Percentiles rank a stretch among this genome's conserved stretches.
Conservation (phyloP, 208 protist genomes). For the Trypanosoma boissoni region DNA sequence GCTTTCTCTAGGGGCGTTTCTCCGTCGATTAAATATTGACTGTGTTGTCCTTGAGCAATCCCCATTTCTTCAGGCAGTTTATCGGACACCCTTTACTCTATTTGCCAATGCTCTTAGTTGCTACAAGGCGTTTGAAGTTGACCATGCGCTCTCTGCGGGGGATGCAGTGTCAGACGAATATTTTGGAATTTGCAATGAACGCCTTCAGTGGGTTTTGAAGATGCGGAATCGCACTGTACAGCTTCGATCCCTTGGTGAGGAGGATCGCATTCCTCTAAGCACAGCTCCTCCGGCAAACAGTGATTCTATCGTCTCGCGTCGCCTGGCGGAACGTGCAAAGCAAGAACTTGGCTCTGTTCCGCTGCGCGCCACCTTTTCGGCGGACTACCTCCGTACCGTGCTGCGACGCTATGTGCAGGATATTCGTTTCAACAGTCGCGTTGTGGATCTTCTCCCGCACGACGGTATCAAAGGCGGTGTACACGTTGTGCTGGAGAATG, state of each 20-base stretch:
- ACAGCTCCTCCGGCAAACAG: conserved; percentile 80
- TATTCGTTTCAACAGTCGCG: conserved; percentile 65
- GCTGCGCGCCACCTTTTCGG: conserved; percentile 64
- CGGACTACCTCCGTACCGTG: conserved; percentile 44
- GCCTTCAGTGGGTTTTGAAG: conserved; percentile 54
- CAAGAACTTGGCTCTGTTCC: conserved; percentile 74
- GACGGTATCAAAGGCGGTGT: conserved; percentile 84
- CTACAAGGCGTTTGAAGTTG: conserved; percentile 84
- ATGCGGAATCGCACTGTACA: conserved; percentile 58
- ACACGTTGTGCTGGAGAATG: conserved; percentile 70
- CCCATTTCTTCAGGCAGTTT: conserved; percentile 59
- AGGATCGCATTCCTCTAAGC: conserved; percentile 74
- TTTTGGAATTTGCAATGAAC: conserved; percentile 69
- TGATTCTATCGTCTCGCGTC: conserved; percentile 78
- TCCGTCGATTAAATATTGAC: conserved; percentile 79
- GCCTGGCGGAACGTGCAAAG: conserved; percentile 52
- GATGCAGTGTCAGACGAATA: conserved; percentile 45
- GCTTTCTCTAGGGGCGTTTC: conserved; percentile 72
- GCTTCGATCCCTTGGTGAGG: conserved; percentile 40
- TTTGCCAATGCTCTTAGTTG: conserved; percentile 89
- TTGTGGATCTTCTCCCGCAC: conserved; percentile 79
- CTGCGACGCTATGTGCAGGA: conserved; percentile 66
- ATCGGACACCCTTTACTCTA: conserved; percentile 61
- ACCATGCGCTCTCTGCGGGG: conserved; percentile 43
- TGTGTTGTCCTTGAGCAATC: conserved; percentile 86